These are phyloP conservation scores for Oenanthe sinensis DNA, from an alignment of 129 eudicot species.

Conservation along the genomic window DNA sequence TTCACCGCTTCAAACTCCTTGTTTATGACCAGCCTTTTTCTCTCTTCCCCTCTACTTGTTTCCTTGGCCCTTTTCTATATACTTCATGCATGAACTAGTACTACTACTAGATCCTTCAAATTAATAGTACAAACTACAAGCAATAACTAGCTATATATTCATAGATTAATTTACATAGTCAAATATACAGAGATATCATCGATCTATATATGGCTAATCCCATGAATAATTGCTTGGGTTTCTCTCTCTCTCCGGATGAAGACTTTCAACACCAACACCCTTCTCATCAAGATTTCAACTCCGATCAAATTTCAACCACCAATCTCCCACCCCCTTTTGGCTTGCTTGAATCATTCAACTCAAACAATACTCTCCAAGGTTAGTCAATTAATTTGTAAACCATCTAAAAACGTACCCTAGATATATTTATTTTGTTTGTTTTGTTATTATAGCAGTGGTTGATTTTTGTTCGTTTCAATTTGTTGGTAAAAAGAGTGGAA, in stretches of 20 bases:
- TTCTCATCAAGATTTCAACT: constrained; percentile 23
- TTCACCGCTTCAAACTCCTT: background rate
- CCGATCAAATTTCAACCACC: constrained; percentile 36
- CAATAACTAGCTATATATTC: background rate
- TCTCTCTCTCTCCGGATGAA: constrained; percentile 45
- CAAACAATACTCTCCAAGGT: constrained; percentile 47
- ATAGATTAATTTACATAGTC: background rate
- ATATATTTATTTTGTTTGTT: no score
- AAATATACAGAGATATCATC: no score
- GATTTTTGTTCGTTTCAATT: background rate
- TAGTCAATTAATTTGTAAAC: background rate
- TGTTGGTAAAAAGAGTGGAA: constrained; percentile 38
- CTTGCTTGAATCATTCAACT: constrained; percentile 44
- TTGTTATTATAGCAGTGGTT: background rate
- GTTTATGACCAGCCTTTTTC: background rate
- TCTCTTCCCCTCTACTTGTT: no score
- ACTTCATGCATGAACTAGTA: background rate
- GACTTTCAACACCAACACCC: background rate
- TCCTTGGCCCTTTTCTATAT: background rate
- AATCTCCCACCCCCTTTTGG: constrained; percentile 52
- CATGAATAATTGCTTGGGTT: constrained; percentile 84
- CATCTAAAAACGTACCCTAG: background rate
- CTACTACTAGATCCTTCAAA: background rate
- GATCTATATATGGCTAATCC: constrained; percentile 21
- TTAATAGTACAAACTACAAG: background rate